phyloP scores from a whole-genome alignment of 2,329 filamentous ascomycete species.

The Paecilomyces variotii region DNA sequence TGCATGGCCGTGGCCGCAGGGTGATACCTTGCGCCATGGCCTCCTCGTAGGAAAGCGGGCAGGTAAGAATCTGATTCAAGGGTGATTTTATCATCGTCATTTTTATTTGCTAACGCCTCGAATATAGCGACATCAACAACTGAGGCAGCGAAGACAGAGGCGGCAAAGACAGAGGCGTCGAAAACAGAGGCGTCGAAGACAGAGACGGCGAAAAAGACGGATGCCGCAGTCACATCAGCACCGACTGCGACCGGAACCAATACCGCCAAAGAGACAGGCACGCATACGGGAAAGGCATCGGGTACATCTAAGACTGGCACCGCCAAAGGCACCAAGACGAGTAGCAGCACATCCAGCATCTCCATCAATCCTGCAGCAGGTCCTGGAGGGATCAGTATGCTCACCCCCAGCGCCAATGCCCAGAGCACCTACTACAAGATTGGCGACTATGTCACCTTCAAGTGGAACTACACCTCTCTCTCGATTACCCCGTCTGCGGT shows the following conservation, averaged over 20 bases:
- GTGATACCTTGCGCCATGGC: conserved; percentile 11
- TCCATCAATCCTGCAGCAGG: conserved; percentile 47
- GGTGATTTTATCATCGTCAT: conserved; percentile 4
- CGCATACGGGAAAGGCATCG: neutral
- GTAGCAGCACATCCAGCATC: conserved; percentile 24
- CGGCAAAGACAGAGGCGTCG: conserved; percentile 8
- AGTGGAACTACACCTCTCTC: conserved; percentile 62
- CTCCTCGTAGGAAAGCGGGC: conserved; percentile 14
- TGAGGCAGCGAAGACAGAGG: conserved; percentile 10
- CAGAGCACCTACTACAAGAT: conserved; percentile 56
- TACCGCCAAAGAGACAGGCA: neutral
- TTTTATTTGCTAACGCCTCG: neutral
- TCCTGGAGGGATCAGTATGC: conserved; percentile 54
- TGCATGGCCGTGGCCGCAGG: conserved; percentile 19
- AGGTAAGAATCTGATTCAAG: conserved; percentile 10
- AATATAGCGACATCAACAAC: neutral
- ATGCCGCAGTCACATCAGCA: neutral
- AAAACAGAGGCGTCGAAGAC: conserved; percentile 8
- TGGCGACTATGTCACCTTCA: conserved; percentile 54
- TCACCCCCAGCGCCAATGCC: conserved; percentile 46
- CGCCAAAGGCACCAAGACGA: conserved; percentile 11
- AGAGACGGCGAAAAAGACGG: conserved; percentile 10
- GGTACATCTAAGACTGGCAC: neutral
- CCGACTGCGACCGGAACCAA: conserved; percentile 7
- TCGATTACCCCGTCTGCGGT: conserved; percentile 50